Evolutionary conservation across 305 asterid genomes (phyloP).

Genomic region (Ilex paraguariensis): DNA sequence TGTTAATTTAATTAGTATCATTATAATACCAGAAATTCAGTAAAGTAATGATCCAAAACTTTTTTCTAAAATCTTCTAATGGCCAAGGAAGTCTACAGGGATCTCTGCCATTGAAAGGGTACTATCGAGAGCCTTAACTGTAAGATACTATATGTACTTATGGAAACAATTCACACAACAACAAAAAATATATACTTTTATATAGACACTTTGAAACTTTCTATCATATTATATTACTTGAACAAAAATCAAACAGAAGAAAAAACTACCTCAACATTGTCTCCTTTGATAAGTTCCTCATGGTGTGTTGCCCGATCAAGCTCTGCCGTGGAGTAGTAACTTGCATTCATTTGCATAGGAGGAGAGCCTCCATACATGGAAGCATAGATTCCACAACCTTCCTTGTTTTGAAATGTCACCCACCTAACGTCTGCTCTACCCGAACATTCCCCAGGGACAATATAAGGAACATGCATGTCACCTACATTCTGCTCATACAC

Average conservation of each 20-base stretch:
- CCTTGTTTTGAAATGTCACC: slow-evolving; percentile 69
- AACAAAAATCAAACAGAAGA: background rate
- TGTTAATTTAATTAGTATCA: too few species aligned
- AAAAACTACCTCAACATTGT: slow-evolving; percentile 67
- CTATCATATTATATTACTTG: background rate
- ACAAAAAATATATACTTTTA: too few species aligned
- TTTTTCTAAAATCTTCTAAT: too few species aligned
- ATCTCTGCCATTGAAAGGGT: too few species aligned
- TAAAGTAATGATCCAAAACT: too few species aligned
- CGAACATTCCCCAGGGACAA: slow-evolving; percentile 71
- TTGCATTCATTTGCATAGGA: slow-evolving; percentile 90
- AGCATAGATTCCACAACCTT: slow-evolving; percentile 74
- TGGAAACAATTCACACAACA: too few species aligned
- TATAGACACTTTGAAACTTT: too few species aligned
- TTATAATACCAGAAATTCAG: too few species aligned
- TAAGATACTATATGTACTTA: too few species aligned
- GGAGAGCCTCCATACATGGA: slow-evolving; percentile 68
- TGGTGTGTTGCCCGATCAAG: slow-evolving; percentile 77
- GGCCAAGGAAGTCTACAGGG: too few species aligned
- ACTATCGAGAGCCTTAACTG: too few species aligned
- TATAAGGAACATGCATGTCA: slow-evolving; percentile 89
- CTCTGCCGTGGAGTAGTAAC: slow-evolving; percentile 81
- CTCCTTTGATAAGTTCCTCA: slow-evolving; percentile 68
- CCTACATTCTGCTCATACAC: slow-evolving; percentile 57
- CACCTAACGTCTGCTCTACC: slow-evolving; percentile 96